Evolutionary conservation across 2,329 filamentous ascomycete species (phyloP).

Genomic region (Aspergillus neoniger): DNA sequence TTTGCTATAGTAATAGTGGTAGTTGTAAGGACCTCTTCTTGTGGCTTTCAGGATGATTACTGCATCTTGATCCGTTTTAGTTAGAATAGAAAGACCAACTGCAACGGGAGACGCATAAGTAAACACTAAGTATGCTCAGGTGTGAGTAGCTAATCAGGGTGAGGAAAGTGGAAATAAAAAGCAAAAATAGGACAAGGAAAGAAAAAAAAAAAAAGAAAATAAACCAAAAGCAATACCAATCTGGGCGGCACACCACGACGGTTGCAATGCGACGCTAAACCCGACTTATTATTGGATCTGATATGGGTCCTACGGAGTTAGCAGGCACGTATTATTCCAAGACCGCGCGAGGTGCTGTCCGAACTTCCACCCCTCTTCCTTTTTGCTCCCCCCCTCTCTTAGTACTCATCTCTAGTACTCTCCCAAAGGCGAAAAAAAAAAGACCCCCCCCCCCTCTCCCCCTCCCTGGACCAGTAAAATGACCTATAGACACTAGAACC

Average conservation of each 20-base stretch:
- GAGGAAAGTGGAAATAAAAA: slow-evolving; percentile 7
- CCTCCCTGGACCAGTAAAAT: slow-evolving; percentile 13
- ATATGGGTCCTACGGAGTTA: slow-evolving; percentile 34
- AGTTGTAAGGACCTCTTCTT: not conserved
- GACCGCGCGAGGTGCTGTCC: slow-evolving; percentile 16
- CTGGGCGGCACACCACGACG: slow-evolving; percentile 25
- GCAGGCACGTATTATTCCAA: slow-evolving; percentile 17
- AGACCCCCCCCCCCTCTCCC: slow-evolving; percentile 7
- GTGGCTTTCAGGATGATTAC: not conserved
- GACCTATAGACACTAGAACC: slow-evolving; percentile 8
- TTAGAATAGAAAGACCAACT: not conserved
- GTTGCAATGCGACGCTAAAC: slow-evolving; percentile 36
- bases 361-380: slow-evolving; percentile 17
- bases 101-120: not conserved
- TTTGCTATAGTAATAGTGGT: not conserved
- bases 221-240: slow-evolving; percentile 9
- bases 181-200: slow-evolving; percentile 5
- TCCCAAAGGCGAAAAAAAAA: not conserved
- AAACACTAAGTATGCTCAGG: not conserved
- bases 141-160: not conserved
- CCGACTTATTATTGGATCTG: slow-evolving; percentile 38
- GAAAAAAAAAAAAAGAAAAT: slow-evolving; percentile 6
- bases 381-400: slow-evolving; percentile 6
- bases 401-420: no score
- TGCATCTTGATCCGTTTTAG: not conserved